These are phyloP conservation scores for Panaeolus cyanescens DNA, from an alignment of 768 basidiomycete genomes.

Conservation along the genomic window DNA sequence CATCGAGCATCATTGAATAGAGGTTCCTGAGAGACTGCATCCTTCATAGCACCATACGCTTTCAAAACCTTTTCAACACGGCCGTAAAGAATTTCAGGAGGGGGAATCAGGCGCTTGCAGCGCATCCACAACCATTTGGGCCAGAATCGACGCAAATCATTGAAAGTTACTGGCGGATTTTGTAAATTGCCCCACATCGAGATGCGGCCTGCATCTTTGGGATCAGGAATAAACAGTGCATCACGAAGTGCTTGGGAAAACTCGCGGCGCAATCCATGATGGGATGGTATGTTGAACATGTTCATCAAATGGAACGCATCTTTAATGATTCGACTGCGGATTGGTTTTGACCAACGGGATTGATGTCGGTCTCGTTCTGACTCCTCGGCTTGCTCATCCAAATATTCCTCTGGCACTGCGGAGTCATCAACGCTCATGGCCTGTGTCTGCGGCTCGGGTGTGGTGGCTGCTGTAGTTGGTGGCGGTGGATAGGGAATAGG, in stretches of 20 bases:
- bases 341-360: neutral
- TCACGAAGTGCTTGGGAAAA: conserved; percentile 25
- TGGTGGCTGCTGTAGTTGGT: too few species aligned
- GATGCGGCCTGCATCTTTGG: conserved; percentile 19
- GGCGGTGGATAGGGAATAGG: too few species aligned
- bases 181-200: conserved; percentile 13
- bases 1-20: conserved; percentile 30
- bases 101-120: conserved; percentile 29
- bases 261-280: conserved; percentile 21
- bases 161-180: conserved; percentile 4
- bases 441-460: too few species aligned
- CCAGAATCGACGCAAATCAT: neutral
- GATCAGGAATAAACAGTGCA: conserved; percentile 26
- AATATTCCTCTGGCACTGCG: too few species aligned
- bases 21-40: conserved; percentile 24
- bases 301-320: conserved; percentile 28
- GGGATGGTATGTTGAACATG: conserved; percentile 22
- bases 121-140: conserved; percentile 24
- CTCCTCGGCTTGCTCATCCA: neutral
- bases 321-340: conserved; percentile 14
- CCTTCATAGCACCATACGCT: conserved; percentile 31
- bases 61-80: conserved; percentile 24
- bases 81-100: conserved; percentile 26
- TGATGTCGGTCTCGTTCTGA: neutral
- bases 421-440: too few species aligned